These are phyloP conservation scores for Hypoxylon sp. DNA, from an alignment of 2,329 filamentous ascomycete species.

Conservation along the genomic window DNA sequence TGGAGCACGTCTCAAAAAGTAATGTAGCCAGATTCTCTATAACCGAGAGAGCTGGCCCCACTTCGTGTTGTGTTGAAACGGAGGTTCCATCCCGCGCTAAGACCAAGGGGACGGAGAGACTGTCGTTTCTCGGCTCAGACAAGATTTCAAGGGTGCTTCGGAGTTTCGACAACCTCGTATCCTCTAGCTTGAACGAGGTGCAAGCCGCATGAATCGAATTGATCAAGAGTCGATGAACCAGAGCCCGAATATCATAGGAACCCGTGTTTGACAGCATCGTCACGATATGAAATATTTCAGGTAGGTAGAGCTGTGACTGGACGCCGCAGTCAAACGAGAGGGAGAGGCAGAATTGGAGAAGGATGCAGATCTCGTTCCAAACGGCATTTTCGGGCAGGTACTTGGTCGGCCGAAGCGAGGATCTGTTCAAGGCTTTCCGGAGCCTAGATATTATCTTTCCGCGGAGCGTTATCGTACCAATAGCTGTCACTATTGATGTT, in stretches of 20 bases:
- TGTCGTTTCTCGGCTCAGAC: conserved; percentile 70
- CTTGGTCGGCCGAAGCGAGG: conserved; percentile 75
- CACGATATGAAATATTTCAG: conserved; percentile 77
- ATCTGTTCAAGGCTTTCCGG: conserved; percentile 75
- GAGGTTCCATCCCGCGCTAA: conserved; percentile 67
- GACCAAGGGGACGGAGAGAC: conserved; percentile 64
- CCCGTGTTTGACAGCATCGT: conserved; percentile 79
- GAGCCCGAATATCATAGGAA: conserved; percentile 65
- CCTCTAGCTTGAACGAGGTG: conserved; percentile 74
- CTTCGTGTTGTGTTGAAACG: conserved; percentile 67
- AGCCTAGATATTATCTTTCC: conserved; percentile 75
- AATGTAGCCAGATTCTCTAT: conserved; percentile 73
- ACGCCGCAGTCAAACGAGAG: conserved; percentile 77
- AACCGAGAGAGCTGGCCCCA: conserved; percentile 63
- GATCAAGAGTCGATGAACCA: conserved; percentile 73
- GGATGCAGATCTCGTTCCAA: conserved; percentile 77
- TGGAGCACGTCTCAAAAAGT: conserved; percentile 72
- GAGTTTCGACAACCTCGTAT: conserved; percentile 68
- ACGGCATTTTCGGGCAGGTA: conserved; percentile 75
- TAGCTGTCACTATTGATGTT: conserved; percentile 72
- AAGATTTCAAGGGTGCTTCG: conserved; percentile 69
- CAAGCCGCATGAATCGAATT: conserved; percentile 78
- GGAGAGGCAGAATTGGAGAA: conserved; percentile 75
- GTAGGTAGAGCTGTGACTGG: conserved; percentile 76
- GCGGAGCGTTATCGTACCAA: conserved; percentile 74